Percentiles rank a stretch among this genome's conserved stretches.
phyloP scores from a whole-genome alignment of 441 rosid genomes.

The Bocquillonia castaneifolia region DNA sequence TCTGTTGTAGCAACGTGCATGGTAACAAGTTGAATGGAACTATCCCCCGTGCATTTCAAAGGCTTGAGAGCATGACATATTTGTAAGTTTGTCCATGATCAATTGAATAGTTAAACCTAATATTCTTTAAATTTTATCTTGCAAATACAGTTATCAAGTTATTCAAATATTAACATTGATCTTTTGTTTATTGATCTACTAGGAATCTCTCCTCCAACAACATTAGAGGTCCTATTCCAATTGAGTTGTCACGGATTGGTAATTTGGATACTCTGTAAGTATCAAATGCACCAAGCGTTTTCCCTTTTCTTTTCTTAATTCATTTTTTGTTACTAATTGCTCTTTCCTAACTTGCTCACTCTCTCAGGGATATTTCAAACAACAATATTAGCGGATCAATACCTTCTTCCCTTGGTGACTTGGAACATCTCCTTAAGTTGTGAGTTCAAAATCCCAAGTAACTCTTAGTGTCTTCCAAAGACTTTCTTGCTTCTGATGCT shows the following conservation, averaged over 20 bases:
- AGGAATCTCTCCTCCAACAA: conserved; percentile 82
- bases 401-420: conserved; percentile 89
- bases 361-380: conserved; percentile 68
- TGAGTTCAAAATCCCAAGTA: conserved; percentile 34
- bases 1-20: conserved; percentile 58
- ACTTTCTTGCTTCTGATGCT: conserved; percentile 9
- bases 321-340: not conserved
- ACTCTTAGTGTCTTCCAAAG: conserved; percentile 4
- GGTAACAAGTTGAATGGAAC: conserved; percentile 77
- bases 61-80: conserved; percentile 83
- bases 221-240: conserved; percentile 66
- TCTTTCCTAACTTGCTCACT: conserved; percentile 1
- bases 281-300: conserved; percentile 2
- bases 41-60: conserved; percentile 68
- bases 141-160: not conserved
- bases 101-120: not conserved
- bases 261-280: conserved; percentile 87
- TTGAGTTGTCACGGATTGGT: conserved; percentile 88
- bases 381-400: conserved; percentile 73
- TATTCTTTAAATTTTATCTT: not conserved
- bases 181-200: not conserved
- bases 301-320: conserved; percentile 1
- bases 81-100: conserved; percentile 46
- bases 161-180: not conserved
- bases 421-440: conserved; percentile 92